Evolutionary conservation across 371 early-diverging fungal genomes (phyloP), one percentile per base, ranked within the genome.

Genomic region (Fennellomyces sp.): DNA sequence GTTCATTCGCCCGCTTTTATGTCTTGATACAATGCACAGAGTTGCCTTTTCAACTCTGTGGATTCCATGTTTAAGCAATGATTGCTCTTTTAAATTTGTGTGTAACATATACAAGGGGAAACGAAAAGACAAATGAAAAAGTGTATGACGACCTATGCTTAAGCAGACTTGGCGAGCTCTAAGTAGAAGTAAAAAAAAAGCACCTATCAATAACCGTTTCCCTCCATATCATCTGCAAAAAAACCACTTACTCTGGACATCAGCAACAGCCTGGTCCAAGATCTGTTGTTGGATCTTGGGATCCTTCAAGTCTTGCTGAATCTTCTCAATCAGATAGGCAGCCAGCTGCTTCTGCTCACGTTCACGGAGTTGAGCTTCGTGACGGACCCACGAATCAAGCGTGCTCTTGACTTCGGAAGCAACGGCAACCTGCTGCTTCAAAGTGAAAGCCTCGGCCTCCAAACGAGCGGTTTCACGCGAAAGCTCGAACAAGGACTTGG

Each of bases 371-470:
- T 82, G 83, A 68, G 91, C 84, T 83, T 97, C 97, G 72, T 96
- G 92, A 74, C 97, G 96, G 52, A 96, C 97, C 96, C 96, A 96
- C 48, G 91, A 89, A 79, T 97, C 97, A 35, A 97, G 81, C 64
- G 92, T 91, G 28, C 84, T 47, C 89, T 95, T 94, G 76, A 91
- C 86, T 78, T 97, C 97, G 47, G 72, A 48, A 62, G 89, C 83
- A 75, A 93, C 86, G 61, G 89, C 87, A 31, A 90, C 92, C 71
- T 89, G 85, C 79, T 97, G 97, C 90, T 97, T 94, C 61, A 96
- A 84, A 76, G 91, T 90, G 70, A 93, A 96, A 60, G 94, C 91
- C 78, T 96, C 88, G 52, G 95, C 93, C 75, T 95, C 94, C 69
- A 96, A 86, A 56, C 82, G 68, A 61, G 96, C 96, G 65, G 94